A percentile compares a stretch with the other conserved stretches of the same genome.
Evolutionary conservation across 73 alveolate species (phyloP).

Genomic region (Paramecium sexaurelia): DNA sequence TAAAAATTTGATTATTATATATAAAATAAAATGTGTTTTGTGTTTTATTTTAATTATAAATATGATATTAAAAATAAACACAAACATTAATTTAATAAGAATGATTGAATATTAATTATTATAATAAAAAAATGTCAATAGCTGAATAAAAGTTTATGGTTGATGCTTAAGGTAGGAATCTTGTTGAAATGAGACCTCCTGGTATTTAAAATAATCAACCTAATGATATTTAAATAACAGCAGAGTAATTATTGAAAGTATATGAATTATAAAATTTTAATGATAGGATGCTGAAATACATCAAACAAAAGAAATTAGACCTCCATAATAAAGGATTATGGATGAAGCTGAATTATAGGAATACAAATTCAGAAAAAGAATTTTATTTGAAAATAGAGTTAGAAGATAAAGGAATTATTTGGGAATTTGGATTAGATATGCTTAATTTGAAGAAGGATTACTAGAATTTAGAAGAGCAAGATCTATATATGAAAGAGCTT

Average conservation of each 20-base stretch:
- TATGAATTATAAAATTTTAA: neutral
- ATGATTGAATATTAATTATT: neutral
- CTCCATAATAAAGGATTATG: conserved; percentile 88
- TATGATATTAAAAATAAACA: neutral
- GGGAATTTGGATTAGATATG: conserved; percentile 90
- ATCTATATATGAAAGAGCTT: conserved; percentile 98
- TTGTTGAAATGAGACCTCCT: conserved; percentile 81
- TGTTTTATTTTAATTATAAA: neutral
- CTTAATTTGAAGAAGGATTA: conserved; percentile 63
- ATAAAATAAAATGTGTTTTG: no score
- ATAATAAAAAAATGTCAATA: conserved; percentile 24
- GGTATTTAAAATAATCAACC: conserved; percentile 91
- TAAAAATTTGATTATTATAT: no score
- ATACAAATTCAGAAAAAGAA: conserved; percentile 89
- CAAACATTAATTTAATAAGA: neutral
- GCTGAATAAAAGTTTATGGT: conserved; percentile 55
- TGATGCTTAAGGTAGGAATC: conserved; percentile 52
- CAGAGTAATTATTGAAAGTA: conserved; percentile 93
- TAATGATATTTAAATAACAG: conserved; percentile 96
- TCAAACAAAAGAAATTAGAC: conserved; percentile 87
- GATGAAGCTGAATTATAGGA: conserved; percentile 97
- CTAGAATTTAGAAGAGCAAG: conserved; percentile 88
- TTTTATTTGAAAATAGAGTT: conserved; percentile 93
- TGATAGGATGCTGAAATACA: conserved; percentile 92
- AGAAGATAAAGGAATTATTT: conserved; percentile 92